Evolutionary conservation across 2,329 filamentous ascomycete genomes (phyloP).

Genomic region (Sclerotinia glacialis): DNA sequence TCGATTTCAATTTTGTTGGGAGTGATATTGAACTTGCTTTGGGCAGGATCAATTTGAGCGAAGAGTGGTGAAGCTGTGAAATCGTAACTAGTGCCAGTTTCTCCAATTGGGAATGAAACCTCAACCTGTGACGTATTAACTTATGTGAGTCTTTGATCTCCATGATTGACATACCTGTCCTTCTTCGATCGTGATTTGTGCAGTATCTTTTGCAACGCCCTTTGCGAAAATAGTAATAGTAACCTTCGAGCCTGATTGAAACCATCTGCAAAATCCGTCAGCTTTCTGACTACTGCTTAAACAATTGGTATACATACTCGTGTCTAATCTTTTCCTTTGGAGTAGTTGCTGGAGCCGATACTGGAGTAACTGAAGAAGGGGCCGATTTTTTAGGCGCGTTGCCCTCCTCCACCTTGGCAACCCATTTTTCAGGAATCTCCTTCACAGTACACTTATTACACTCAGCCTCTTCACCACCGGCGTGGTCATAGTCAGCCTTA

Average conservation of each 20-base stretch:
- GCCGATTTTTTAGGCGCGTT: conserved; percentile 14
- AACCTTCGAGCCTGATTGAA: conserved; percentile 59
- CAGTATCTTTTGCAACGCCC: conserved; percentile 56
- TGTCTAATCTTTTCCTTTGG: conserved; percentile 59
- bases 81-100: conserved; percentile 51
- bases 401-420: background rate
- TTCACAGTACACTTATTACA: conserved; percentile 45
- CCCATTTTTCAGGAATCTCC: conserved; percentile 49
- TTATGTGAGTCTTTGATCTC: conserved; percentile 2
- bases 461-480: conserved; percentile 49
- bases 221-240: conserved; percentile 65
- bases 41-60: conserved; percentile 58
- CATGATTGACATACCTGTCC: conserved; percentile 26
- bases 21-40: conserved; percentile 63
- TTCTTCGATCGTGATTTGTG: conserved; percentile 46
- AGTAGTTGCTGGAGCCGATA: conserved; percentile 38
- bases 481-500: conserved; percentile 48
- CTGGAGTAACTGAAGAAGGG: conserved; percentile 16
- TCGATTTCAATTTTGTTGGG: conserved; percentile 77
- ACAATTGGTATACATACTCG: conserved; percentile 41
- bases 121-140: conserved; percentile 44
- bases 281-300: no score
- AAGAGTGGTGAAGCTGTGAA: conserved; percentile 66
- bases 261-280: conserved; percentile 47
- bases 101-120: conserved; percentile 57